Conservation (phyloP, 352 stramenopile species). For the Phytophthora tubulina region DNA sequence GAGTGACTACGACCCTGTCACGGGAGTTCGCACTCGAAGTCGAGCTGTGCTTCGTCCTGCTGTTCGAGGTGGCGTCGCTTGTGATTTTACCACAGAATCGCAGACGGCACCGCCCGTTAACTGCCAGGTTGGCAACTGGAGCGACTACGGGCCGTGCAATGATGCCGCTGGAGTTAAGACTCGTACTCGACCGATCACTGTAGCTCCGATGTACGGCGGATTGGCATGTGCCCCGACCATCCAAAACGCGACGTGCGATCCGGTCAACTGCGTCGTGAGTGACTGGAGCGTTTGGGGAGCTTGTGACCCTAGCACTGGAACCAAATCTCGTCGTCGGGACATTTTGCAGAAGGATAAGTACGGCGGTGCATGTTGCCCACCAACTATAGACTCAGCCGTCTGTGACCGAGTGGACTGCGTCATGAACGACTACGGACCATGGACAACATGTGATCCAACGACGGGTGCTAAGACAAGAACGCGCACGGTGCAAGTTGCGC, state of each 20-base stretch:
- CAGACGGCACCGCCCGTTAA: slow-evolving; percentile 57
- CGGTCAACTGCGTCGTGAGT: slow-evolving; percentile 64
- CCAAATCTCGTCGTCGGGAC: slow-evolving; percentile 50
- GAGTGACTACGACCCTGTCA: slow-evolving; percentile 50
- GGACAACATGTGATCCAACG: slow-evolving; percentile 43
- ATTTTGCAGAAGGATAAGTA: slow-evolving; percentile 49
- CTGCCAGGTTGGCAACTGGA: slow-evolving; percentile 63
- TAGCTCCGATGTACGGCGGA: slow-evolving; percentile 55
- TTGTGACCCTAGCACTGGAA: slow-evolving; percentile 44
- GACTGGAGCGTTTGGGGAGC: slow-evolving; percentile 47
- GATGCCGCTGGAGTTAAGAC: slow-evolving; percentile 41
- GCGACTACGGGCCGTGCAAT: slow-evolving; percentile 53
- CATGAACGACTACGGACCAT: slow-evolving; percentile 41
- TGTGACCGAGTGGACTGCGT: slow-evolving; percentile 59
- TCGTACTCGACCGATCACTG: slow-evolving; percentile 42
- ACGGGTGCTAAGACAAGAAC: slow-evolving; percentile 47
- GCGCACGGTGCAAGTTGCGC: slow-evolving; percentile 31
- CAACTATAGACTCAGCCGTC: slow-evolving; percentile 29
- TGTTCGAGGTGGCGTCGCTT: slow-evolving; percentile 54
- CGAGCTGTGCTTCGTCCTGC: slow-evolving; percentile 39
- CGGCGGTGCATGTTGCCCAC: slow-evolving; percentile 43
- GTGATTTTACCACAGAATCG: slow-evolving; percentile 40
- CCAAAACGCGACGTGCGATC: slow-evolving; percentile 55
- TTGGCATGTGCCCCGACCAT: slow-evolving; percentile 46
- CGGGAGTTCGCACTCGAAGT: slow-evolving; percentile 45